Conservation (phyloP, 148 eudicot species). For the Diospyros kaki region DNA sequence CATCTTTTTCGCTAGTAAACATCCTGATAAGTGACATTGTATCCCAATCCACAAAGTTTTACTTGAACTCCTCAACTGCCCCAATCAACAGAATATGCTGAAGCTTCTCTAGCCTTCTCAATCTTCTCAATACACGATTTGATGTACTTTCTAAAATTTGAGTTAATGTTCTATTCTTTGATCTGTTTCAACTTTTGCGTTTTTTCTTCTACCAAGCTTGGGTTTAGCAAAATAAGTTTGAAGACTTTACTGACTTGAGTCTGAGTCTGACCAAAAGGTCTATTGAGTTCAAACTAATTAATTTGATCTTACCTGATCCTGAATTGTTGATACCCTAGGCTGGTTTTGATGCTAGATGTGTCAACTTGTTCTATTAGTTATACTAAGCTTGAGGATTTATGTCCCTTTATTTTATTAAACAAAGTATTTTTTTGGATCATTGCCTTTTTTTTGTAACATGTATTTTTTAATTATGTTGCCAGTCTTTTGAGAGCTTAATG, state of each 20-base stretch:
- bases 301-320: not conserved
- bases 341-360: not conserved
- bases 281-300: not conserved
- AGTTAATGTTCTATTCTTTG: not conserved
- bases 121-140: too few relatives aligned
- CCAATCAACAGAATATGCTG: too few relatives aligned
- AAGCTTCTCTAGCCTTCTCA: too few relatives aligned
- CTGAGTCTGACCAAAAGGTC: not conserved
- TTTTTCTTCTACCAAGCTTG: not conserved
- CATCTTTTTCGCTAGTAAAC: too few relatives aligned
- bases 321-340: too few relatives aligned
- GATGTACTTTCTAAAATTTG: not conserved
- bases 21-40: too few relatives aligned
- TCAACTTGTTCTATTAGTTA: not conserved
- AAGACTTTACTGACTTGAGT: not conserved
- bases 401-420: not conserved
- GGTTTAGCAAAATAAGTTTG: not conserved
- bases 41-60: too few relatives aligned
- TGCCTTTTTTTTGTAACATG: not conserved
- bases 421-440: not conserved
- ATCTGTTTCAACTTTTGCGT: not conserved
- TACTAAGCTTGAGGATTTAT: not conserved
- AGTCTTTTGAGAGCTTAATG: too few relatives aligned
- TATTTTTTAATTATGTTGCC: not conserved
- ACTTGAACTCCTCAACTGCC: too few relatives aligned